These are phyloP conservation scores for Colletotrichum abscissum DNA, from an alignment of 2,329 filamentous ascomycete genomes.

Conservation along the genomic window DNA sequence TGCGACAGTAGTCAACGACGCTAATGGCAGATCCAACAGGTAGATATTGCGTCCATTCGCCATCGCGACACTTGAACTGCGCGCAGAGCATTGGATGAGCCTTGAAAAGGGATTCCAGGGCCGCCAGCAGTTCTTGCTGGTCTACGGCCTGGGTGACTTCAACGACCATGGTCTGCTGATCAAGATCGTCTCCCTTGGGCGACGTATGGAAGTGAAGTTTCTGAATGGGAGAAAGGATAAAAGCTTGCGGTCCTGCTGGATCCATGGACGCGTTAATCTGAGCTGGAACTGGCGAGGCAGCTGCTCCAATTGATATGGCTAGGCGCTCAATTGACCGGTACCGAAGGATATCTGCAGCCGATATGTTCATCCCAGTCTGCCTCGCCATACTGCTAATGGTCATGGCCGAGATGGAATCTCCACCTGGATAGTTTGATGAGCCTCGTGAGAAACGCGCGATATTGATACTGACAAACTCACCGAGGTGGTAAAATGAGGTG, in stretches of 20 bases:
- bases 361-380: background rate
- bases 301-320: background rate
- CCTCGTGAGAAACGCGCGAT: no score
- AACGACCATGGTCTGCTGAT: conserved; percentile 23
- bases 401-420: conserved; percentile 26
- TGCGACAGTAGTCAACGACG: background rate
- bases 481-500: conserved; percentile 21
- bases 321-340: conserved; percentile 4
- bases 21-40: background rate
- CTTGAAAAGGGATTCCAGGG: background rate
- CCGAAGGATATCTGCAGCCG: conserved; percentile 2
- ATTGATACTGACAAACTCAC: background rate
- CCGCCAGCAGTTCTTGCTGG: background rate
- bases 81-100: conserved; percentile 16
- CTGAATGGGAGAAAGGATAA: conserved; percentile 13
- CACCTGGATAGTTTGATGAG: background rate
- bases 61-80: background rate
- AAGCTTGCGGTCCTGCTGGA: background rate
- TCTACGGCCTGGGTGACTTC: background rate
- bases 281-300: background rate
- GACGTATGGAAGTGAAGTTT: conserved; percentile 21
- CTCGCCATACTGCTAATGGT: conserved; percentile 20
- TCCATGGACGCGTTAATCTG: background rate
- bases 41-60: conserved; percentile 12
- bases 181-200: background rate